Evolutionary conservation across 352 stramenopile genomes (phyloP).

Genomic region (Phytophthora gonapodyides): DNA sequence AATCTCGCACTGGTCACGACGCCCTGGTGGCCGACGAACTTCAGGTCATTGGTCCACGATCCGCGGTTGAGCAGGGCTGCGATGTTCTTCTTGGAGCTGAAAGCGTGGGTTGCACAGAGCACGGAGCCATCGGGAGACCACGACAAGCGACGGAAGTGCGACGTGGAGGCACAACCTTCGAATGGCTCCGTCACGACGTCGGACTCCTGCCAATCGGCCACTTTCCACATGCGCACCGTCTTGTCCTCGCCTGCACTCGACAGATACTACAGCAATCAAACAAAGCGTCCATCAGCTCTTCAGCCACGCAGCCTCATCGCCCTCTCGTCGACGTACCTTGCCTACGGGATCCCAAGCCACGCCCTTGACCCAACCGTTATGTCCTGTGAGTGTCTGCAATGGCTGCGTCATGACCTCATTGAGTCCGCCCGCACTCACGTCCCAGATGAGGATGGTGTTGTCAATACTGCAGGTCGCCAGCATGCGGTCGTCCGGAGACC

Average conservation of each 20-base stretch:
- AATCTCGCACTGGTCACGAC: constrained; percentile 86
- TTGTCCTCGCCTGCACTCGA: constrained; percentile 89
- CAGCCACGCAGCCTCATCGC: neutral
- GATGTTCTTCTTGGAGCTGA: constrained; percentile 89
- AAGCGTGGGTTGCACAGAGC: constrained; percentile 83
- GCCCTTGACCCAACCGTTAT: constrained; percentile 89
- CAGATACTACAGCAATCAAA: constrained; percentile 56
- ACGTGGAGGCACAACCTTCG: constrained; percentile 74
- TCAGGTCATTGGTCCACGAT: constrained; percentile 84
- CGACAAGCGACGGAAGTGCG: constrained; percentile 82
- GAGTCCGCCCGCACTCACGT: constrained; percentile 59
- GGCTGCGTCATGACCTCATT: constrained; percentile 79
- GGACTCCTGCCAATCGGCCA: constrained; percentile 76
- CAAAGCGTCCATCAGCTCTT: neutral
- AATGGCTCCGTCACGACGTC: constrained; percentile 77
- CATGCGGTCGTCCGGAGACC: constrained; percentile 88
- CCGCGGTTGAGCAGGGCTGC: constrained; percentile 75
- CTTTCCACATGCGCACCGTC: constrained; percentile 82
- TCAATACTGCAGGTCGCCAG: constrained; percentile 90
- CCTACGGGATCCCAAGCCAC: constrained; percentile 87
- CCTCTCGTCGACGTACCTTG: constrained; percentile 45
- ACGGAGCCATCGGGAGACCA: constrained; percentile 86
- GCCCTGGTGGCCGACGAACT: constrained; percentile 83
- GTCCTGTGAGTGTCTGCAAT: constrained; percentile 72
- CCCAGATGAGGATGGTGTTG: constrained; percentile 89